phyloP scores from a whole-genome alignment of 2,329 filamentous ascomycete genomes.

The Thielaviopsis ethacetica region DNA sequence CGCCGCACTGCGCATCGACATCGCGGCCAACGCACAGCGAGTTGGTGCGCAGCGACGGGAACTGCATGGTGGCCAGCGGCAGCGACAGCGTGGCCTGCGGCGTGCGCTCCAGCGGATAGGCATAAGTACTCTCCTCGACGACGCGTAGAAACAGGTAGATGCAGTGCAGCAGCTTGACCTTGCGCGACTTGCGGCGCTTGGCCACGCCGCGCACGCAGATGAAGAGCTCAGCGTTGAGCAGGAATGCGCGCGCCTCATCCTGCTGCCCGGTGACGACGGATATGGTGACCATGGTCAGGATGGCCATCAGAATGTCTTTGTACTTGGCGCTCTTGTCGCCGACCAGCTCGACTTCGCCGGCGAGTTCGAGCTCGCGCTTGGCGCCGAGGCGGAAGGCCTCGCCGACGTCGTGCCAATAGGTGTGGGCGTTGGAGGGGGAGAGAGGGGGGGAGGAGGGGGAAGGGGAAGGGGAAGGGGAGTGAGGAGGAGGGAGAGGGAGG shows the following conservation, averaged over 20 bases:
- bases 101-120: slow-evolving; percentile 12
- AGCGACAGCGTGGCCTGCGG: background rate
- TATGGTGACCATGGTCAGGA: slow-evolving; percentile 24
- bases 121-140: slow-evolving; percentile 27
- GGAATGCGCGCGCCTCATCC: slow-evolving; percentile 20
- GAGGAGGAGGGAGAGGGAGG: too few relatives aligned
- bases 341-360: slow-evolving; percentile 19
- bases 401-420: slow-evolving; percentile 16
- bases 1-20: slow-evolving; percentile 25
- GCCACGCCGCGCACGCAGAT: slow-evolving; percentile 24
- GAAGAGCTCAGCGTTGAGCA: slow-evolving; percentile 27
- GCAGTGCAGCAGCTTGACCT: slow-evolving; percentile 27
- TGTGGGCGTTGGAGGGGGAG: background rate
- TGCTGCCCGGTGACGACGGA: slow-evolving; percentile 19
- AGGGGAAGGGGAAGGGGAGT: too few relatives aligned
- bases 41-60: slow-evolving; percentile 17
- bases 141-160: slow-evolving; percentile 30
- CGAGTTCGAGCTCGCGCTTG: slow-evolving; percentile 18
- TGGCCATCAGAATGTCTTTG: slow-evolving; percentile 24
- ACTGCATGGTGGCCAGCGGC: slow-evolving; percentile 13
- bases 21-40: slow-evolving; percentile 25
- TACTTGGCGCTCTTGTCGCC: slow-evolving; percentile 23
- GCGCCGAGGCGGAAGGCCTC: slow-evolving; percentile 17
- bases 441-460: too few relatives aligned
- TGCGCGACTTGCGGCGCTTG: slow-evolving; percentile 23